These are phyloP conservation scores for Pyricularia grisea DNA, from an alignment of 2,329 filamentous ascomycete genomes.

Conservation along the genomic window DNA sequence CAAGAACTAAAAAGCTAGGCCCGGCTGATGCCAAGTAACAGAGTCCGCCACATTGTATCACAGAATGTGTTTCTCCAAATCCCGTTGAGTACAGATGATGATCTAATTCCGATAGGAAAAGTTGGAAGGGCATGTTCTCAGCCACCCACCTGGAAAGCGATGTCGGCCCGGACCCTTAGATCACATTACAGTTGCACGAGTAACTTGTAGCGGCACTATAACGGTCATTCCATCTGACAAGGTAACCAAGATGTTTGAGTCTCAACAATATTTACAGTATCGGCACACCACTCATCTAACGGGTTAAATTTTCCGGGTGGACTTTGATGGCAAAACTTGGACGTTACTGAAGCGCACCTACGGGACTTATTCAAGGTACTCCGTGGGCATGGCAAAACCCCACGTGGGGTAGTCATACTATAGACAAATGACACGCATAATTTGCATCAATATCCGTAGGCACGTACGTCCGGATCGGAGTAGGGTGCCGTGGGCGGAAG, in stretches of 20 bases:
- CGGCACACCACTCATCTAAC: too few relatives aligned
- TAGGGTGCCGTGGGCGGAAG: background rate
- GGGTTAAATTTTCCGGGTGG: background rate
- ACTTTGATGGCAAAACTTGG: background rate
- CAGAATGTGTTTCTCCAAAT: background rate
- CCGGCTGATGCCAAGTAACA: background rate
- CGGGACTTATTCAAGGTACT: too few relatives aligned
- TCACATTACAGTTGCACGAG: background rate
- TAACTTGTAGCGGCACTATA: background rate
- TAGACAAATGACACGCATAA: background rate
- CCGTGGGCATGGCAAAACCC: background rate
- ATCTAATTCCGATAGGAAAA: background rate
- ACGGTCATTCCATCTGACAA: background rate
- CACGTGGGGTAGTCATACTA: background rate
- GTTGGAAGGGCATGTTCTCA: background rate
- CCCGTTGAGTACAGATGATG: background rate
- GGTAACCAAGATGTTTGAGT: background rate
- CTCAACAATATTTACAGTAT: background rate
- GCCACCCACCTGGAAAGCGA: background rate
- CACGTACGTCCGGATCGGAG: background rate
- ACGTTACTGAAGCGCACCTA: too few relatives aligned
- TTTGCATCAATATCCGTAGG: background rate
- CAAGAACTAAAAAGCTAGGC: background rate
- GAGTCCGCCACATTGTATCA: background rate
- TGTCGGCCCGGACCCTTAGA: background rate